Base-by-base conservation (phyloP, 2,329 filamentous ascomycete species). In the Arachnomyces sp. region DNA sequence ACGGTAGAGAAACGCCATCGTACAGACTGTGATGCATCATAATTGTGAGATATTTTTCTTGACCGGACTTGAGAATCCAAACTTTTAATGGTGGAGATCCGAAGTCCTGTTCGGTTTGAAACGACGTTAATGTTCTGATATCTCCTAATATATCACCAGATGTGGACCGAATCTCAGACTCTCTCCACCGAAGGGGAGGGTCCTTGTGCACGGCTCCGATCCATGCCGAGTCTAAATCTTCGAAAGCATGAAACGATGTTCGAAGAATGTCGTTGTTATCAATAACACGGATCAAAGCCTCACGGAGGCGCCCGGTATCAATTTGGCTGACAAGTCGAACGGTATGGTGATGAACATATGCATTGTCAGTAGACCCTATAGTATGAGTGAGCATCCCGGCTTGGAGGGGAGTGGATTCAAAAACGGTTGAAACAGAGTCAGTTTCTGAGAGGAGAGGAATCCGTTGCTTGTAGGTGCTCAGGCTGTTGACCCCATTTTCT, bases 1-100 rank as follows among this genome's bases (percentile, higher is more conserved):
- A 56, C 1, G 80, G 76, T 3, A 95, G 67, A 51, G 85, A 92
- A 44, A 93, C 72, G 4, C 82, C 88, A 57, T 95, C 90, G 55
- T 95, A 96, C 0, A 95, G 69, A 0, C 85, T 84, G 57, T 96
- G 89, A 47, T 95, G 88, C 3, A 95, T 81, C 17, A 69, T 69
- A 4, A 87, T 66, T 2, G 73, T 63, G 34, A 63, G 42, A 5
- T 49, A 44, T 48, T 63, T 68, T n/a, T 59, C 58, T 61, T 64
- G 6, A 71, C 60, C 0, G 93, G 72, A 50, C 21, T 5, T 25
- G 5, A 25, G 21, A 25, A 25, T 9, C 21, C 21, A 25, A 25
- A 9, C 21, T 25, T 25, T 25, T 9, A 75, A 44, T 3, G 54
- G 53, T 55, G 54, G 54, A 11, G 38, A 31, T 16, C 46, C 39